Base-by-base conservation (phyloP, 345 rosid species). In the Lenwebbia sp. region DNA sequence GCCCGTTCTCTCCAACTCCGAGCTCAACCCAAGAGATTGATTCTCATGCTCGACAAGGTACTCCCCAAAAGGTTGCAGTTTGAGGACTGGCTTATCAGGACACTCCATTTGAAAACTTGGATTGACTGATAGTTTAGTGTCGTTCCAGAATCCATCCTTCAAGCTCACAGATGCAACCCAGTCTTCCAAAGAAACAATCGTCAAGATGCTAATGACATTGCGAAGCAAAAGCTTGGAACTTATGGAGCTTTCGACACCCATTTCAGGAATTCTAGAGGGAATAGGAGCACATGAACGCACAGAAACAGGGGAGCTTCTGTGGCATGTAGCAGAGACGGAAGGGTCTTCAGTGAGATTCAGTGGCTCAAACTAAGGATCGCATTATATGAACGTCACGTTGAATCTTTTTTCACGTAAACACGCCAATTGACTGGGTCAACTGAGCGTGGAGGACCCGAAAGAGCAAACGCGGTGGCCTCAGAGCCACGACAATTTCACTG, bases 41-140 rank as follows among this genome's bases (percentile, higher is more conserved):
- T 65, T 0, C 17, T 65, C 78, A 33, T 33, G 19, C 3, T 0
- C 0, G 11, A 17, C 0, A 33, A 0, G 1, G 13, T 2, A 11
- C 44, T 33, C 1, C 23, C 0, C 0, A 1, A 0, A 0, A 65
- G 0, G 41, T 4, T 17, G 0, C 54, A 53, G 54, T 14, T 15
- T 1, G 54, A 53, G 21, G 7, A 4, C 2, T 53, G 54, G 54
- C 54, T 2, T 53, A 53, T 1, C 21, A 53, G 0, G 5, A 17
- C 54, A 53, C 7, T 53, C 54, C 0, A 0, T 5, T 15, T 14
- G 54, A 5, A 52, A 52, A 52, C 54, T 52, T 14, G 6, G 12
- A 49, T 49, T 10, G 51, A 0, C 10, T 49, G 51, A 49, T 49
- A 10, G 51, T 9, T 8, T 0, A 19, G 78, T 9, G 47, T 70